Evolutionary conservation across 371 early-diverging fungal species (phyloP).

Genomic region (Mucor ambiguus): DNA sequence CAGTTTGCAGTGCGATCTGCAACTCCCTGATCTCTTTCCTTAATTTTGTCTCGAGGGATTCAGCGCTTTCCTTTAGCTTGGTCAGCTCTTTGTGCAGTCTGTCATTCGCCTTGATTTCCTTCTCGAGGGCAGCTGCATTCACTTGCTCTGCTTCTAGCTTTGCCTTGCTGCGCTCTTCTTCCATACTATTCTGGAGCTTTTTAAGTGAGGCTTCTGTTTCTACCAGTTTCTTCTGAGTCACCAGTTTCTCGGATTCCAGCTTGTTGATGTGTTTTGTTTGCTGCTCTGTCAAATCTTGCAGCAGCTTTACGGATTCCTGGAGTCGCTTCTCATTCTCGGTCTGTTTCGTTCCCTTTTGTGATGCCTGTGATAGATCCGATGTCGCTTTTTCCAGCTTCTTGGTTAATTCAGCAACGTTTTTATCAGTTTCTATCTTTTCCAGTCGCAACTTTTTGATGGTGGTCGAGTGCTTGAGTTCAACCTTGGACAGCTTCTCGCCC

Average conservation of each 20-base stretch:
- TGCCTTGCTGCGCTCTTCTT: conserved; percentile 37
- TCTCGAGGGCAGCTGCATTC: conserved; percentile 57
- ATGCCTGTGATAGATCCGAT: conserved; percentile 53
- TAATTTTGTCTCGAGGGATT: conserved; percentile 38
- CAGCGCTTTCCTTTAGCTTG: conserved; percentile 39
- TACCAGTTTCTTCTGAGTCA: conserved; percentile 40
- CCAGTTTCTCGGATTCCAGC: conserved; percentile 58
- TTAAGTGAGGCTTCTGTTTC: conserved; percentile 49
- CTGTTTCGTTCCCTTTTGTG: conserved; percentile 50
- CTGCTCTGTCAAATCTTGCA: conserved; percentile 58
- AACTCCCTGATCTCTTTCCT: conserved; percentile 65
- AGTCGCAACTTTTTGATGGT: conserved; percentile 74
- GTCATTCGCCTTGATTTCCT: conserved; percentile 53
- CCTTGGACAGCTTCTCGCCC: conserved; percentile 82
- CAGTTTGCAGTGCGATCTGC: conserved; percentile 57
- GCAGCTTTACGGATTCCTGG: conserved; percentile 55
- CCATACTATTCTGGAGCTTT: conserved; percentile 27
- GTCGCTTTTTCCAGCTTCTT: conserved; percentile 62
- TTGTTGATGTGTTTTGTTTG: conserved; percentile 68
- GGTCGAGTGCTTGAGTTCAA: conserved; percentile 73
- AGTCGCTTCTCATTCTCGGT: conserved; percentile 60
- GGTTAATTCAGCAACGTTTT: conserved; percentile 54
- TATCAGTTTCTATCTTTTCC: conserved; percentile 69
- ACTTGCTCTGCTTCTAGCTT: conserved; percentile 52
- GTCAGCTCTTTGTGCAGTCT: conserved; percentile 58